Evolutionary conservation across 208 protist genomes (phyloP), one percentile per base, ranked within the genome.

Genomic region (Blechomonas ayalai): DNA sequence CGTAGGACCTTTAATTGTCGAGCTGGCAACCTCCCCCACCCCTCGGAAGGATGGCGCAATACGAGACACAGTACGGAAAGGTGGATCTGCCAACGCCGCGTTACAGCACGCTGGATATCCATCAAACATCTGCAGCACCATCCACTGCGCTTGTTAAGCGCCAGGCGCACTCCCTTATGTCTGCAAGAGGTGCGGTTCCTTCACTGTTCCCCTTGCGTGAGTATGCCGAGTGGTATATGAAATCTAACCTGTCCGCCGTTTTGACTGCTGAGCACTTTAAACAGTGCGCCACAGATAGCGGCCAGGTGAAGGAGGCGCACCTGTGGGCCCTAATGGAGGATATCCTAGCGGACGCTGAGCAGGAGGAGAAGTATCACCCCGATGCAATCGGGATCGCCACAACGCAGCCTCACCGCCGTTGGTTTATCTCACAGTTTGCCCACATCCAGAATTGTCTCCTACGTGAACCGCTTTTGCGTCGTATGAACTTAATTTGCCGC

Each of bases 381-480:
- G 72, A 78, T 24, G 67, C 59, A 20, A 82, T 91, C 49, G 78
- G 72, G 24, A 59, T 91, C 40, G 52, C 60, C 16, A 12, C 47
- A 0, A 53, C 75, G 15, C 78, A 75, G 58, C 73, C 76, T 8
- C 73, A 82, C 47, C 72, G 83, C 3, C 74, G 75, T 23, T 92
- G 83, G 79, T 92, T 73, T 41, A 59, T 85, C 35, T 84, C 79
- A 22, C 83, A 92, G 20, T 63, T 75, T 44, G 79, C 75, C 10
- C 68, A 79, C 25, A 57, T 92, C 23, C 83, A 92, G 47, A 58
- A 73, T 16, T 53, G 88, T 2, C 62, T 92, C 49, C 58, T 73
- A 46, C 65, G 64, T 2, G 51, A 70, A 19, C 61, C 78, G 16
- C 33, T 82, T 19, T 57, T 88, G 33, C 78, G 83, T 27, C 63